Base-by-base conservation (phyloP, 768 basidiomycete genomes). In the Phaffia australis region DNA sequence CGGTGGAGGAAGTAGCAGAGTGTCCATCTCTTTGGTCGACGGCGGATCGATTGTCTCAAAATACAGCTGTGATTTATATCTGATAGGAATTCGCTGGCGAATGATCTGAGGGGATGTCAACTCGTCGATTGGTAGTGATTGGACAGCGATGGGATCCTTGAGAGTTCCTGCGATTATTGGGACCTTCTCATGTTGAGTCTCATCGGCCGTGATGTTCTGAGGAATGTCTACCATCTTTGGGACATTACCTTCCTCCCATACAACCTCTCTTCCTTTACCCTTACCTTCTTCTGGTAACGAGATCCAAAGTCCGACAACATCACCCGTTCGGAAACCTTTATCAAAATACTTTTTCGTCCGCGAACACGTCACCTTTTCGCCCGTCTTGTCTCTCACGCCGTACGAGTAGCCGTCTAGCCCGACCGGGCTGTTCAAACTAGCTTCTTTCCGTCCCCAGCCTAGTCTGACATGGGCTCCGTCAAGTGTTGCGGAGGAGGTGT, bases 321-420 rank as follows among this genome's bases (percentile, higher is more conserved):
- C 90, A 7, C 91, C 91, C 1, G 89, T 82, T 62, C 79, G 80
- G 73, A 88, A 94, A 0, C 32, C 68, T 46, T 78, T 76, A 5
- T 88, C 65, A 4, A 59, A 89, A 72, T 95, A 98, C 9, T 85
- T 81, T 56, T 84, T 82, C 16, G 86, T 86, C 55, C 88, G 82
- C 1, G 92, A 89, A 14, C 92, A 78, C 1, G 87, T 86, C 52
- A 94, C 85, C 76, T 89, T 92, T 69, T 98, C 89, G 16, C 95
- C 94, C 0, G 85, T 86, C 71, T 85, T 90, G 81, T 99, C 95
- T 60, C 94, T 84, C 71, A 85, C 81, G 7, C 86, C 90, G 73
- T 98, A 98, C 69, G 86, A 87, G 76, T 98, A 97, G 2, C 87
- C 93, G 72, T 99, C 95, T 15, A 93, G 78, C 0, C 95, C 95